Evolutionary conservation across 2,329 filamentous ascomycete species (phyloP).

Genomic region (Fusarium pseudograminearum): DNA sequence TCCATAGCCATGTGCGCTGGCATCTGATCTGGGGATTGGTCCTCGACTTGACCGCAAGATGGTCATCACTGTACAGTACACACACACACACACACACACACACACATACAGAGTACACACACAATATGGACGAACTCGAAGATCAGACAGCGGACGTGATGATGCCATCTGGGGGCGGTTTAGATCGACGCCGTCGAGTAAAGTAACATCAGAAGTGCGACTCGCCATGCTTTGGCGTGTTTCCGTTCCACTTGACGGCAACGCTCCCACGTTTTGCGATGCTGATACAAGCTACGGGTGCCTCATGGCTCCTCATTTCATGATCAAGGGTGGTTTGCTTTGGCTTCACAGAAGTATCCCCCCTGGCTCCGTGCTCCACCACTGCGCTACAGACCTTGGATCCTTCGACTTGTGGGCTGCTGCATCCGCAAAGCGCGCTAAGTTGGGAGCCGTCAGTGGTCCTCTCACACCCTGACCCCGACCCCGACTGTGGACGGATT

Average conservation of each 20-base stretch:
- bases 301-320: slow-evolving; percentile 20
- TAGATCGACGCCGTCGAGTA: slow-evolving; percentile 28
- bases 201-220: slow-evolving; percentile 17
- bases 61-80: background rate
- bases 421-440: slow-evolving; percentile 25
- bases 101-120: background rate
- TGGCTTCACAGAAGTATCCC: slow-evolving; percentile 19
- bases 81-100: background rate
- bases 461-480: slow-evolving; percentile 17
- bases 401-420: slow-evolving; percentile 10
- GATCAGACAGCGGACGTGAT: slow-evolving; percentile 21
- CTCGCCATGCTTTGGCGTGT: slow-evolving; percentile 25
- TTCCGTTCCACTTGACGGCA: slow-evolving; percentile 23
- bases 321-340: slow-evolving; percentile 25
- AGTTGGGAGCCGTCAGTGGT: slow-evolving; percentile 18
- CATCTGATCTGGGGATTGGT: slow-evolving; percentile 33
- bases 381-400: slow-evolving; percentile 15
- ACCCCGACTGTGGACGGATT: slow-evolving; percentile 40
- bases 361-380: slow-evolving; percentile 40
- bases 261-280: slow-evolving; percentile 38
- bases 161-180: slow-evolving; percentile 30
- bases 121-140: background rate
- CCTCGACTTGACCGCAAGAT: slow-evolving; percentile 32
- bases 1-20: slow-evolving; percentile 26
- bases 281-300: slow-evolving; percentile 26